These are phyloP conservation scores for Neurospora pannonica DNA, from an alignment of 495 filamentous ascomycete species.

Conservation along the genomic window DNA sequence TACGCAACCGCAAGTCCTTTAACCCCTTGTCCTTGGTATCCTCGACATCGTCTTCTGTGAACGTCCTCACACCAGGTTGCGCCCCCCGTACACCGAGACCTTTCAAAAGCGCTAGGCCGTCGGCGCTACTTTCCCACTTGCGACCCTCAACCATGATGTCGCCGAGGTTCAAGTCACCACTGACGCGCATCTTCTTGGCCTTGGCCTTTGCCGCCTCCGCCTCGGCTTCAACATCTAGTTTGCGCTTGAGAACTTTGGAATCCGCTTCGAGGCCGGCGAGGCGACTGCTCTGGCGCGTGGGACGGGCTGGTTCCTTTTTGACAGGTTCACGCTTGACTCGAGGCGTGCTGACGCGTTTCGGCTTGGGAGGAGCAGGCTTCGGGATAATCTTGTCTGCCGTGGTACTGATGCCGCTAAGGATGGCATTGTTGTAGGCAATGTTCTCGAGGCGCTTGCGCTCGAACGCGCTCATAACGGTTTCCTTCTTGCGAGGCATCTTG, in stretches of 20 bases:
- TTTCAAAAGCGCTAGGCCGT: constrained; percentile 31
- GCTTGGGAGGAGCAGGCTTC: constrained; percentile 18
- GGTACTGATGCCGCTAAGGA: constrained; percentile 34
- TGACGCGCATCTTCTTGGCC: constrained; percentile 62
- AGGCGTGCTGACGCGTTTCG: constrained; percentile 13
- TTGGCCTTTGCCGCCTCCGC: constrained; percentile 50
- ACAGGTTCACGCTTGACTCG: constrained; percentile 20
- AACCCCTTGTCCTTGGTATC: constrained; percentile 70
- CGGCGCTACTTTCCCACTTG: constrained; percentile 41
- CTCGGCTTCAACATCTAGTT: constrained; percentile 63
- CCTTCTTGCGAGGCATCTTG: constrained; percentile 19
- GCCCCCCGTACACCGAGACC: constrained; percentile 50
- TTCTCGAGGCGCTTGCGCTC: constrained; percentile 46
- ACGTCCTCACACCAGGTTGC: constrained; percentile 70
- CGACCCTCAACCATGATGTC: constrained; percentile 75
- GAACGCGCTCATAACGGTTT: constrained; percentile 39
- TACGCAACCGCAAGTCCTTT: constrained; percentile 65
- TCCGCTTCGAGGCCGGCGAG: constrained; percentile 44
- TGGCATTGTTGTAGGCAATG: constrained; percentile 43
- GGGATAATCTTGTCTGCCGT: constrained; percentile 27
- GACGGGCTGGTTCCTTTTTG: constrained; percentile 18
- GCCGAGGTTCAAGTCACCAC: constrained; percentile 60
- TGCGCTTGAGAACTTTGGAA: constrained; percentile 67
- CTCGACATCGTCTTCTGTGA: constrained; percentile 68
- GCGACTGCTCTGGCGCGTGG: constrained; percentile 43